Percentiles rank a stretch among this genome's conserved stretches.
phyloP scores from a whole-genome alignment of 352 stramenopile species.

The Chrysophaeum taylorii region DNA sequence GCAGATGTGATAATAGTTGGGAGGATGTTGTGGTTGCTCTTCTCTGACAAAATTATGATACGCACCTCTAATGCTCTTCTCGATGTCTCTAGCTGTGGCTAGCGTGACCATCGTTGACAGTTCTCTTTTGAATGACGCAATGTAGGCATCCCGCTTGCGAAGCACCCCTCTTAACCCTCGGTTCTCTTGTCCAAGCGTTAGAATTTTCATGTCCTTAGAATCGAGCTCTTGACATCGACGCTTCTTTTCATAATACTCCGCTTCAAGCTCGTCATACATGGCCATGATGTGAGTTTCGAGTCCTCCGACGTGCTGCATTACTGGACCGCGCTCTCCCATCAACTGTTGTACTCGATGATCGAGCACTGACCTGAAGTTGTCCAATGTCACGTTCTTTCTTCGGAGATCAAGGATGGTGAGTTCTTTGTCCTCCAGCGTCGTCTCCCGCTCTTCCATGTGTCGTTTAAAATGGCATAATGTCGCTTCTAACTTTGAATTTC shows the following conservation, averaged over 20 bases:
- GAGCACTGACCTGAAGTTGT: constrained; percentile 50
- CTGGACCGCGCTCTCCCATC: constrained; percentile 40
- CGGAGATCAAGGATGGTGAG: constrained; percentile 39
- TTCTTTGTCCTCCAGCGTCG: constrained; percentile 41
- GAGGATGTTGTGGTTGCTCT: background rate
- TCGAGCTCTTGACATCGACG: constrained; percentile 12
- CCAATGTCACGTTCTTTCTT: constrained; percentile 39
- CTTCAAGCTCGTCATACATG: constrained; percentile 47
- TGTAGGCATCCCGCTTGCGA: constrained; percentile 29
- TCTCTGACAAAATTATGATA: constrained; percentile 29
- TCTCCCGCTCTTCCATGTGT: constrained; percentile 40
- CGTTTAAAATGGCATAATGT: constrained; percentile 41
- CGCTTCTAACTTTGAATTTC: constrained; percentile 34
- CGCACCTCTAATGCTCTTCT: constrained; percentile 21
- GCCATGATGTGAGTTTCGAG: constrained; percentile 39
- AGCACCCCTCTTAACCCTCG: constrained; percentile 15
- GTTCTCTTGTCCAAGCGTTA: constrained; percentile 27
- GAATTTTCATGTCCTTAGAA: constrained; percentile 33
- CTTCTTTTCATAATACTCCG: constrained; percentile 35
- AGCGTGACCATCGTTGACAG: constrained; percentile 25
- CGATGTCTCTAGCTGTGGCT: constrained; percentile 23
- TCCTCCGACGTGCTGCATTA: constrained; percentile 40
- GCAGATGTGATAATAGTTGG: too few species aligned
- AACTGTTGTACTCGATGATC: constrained; percentile 45
- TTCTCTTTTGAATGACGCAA: constrained; percentile 29